Evolutionary conservation across 192 early-diverging fungal species (phyloP).

Genomic region (Backusella tuberculispora): DNA sequence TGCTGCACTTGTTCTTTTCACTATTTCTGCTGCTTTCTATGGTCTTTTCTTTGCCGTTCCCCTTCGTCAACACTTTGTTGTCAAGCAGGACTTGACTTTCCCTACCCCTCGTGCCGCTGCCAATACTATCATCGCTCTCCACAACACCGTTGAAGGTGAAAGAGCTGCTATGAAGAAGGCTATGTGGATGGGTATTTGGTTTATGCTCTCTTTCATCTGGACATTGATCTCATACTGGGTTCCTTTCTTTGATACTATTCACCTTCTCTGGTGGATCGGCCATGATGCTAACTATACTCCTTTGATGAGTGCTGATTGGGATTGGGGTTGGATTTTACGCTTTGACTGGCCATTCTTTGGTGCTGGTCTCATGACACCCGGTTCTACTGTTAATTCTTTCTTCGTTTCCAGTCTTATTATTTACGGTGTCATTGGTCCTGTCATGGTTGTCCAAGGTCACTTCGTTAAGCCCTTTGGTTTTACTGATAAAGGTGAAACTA

Average conservation of each 20-base stretch:
- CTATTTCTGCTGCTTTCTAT: conserved; percentile 63
- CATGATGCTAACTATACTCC: conserved; percentile 40
- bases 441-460: conserved; percentile 48
- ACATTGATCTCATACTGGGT: conserved; percentile 55
- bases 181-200: conserved; percentile 51
- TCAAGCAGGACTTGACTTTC: conserved; percentile 71
- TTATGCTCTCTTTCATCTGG: conserved; percentile 50
- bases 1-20: conserved; percentile 55
- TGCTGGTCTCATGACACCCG: conserved; percentile 65
- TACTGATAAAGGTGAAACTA: conserved; percentile 40
- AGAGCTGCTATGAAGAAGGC: conserved; percentile 55
- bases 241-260: conserved; percentile 47
- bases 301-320: conserved; percentile 53
- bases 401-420: conserved; percentile 56
- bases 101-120: conserved; percentile 70
- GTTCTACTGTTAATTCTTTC: conserved; percentile 57
- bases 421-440: conserved; percentile 65
- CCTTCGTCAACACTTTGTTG: conserved; percentile 65
- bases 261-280: conserved; percentile 57
- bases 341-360: conserved; percentile 65
- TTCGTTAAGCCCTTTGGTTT: conserved; percentile 42
- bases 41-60: conserved; percentile 77
- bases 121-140: conserved; percentile 61
- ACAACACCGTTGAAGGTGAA: conserved; percentile 51
- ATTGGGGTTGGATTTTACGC: conserved; percentile 51